Conservation (phyloP, 192 early-diverging fungal genomes). For the Allomyces arbusculus region DNA sequence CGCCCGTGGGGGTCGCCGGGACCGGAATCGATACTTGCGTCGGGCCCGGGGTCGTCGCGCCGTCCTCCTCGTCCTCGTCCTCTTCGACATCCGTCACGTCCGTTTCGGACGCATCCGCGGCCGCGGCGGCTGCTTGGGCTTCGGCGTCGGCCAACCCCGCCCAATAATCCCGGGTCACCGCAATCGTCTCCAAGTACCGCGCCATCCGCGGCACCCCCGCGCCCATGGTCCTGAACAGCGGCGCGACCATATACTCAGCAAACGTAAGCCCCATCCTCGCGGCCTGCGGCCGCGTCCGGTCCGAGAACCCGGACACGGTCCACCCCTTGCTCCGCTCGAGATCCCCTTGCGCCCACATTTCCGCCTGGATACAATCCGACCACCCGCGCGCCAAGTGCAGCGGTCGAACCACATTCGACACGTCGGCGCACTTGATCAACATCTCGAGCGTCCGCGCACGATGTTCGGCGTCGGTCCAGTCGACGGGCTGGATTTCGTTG, state of each 20-base stretch:
- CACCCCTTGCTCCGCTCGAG: background rate
- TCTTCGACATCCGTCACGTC: too few relatives aligned
- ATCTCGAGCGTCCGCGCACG: slow-evolving; percentile 12
- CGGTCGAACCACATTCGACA: slow-evolving; percentile 16
- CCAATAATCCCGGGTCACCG: background rate
- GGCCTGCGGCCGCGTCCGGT: background rate
- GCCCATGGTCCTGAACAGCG: background rate
- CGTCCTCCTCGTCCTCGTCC: too few relatives aligned
- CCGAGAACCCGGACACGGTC: background rate
- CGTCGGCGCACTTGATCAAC: slow-evolving; percentile 32
- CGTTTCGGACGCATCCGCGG: too few relatives aligned
- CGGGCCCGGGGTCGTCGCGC: too few relatives aligned
- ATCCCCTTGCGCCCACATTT: background rate
- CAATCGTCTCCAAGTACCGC: background rate
- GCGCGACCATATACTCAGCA: background rate
- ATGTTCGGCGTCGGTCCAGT: slow-evolving; percentile 12
- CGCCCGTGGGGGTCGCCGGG: too few relatives aligned
- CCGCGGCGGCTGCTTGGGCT: background rate
- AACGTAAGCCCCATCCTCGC: background rate
- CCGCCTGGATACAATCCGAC: background rate
- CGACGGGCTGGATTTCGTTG: slow-evolving; percentile 14
- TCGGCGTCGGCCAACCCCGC: background rate
- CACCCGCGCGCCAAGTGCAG: background rate
- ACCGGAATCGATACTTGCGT: too few relatives aligned
- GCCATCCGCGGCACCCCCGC: background rate